Evolutionary conservation across 768 basidiomycete species (phyloP).

Genomic region (Brasilioporus rufonigricans): DNA sequence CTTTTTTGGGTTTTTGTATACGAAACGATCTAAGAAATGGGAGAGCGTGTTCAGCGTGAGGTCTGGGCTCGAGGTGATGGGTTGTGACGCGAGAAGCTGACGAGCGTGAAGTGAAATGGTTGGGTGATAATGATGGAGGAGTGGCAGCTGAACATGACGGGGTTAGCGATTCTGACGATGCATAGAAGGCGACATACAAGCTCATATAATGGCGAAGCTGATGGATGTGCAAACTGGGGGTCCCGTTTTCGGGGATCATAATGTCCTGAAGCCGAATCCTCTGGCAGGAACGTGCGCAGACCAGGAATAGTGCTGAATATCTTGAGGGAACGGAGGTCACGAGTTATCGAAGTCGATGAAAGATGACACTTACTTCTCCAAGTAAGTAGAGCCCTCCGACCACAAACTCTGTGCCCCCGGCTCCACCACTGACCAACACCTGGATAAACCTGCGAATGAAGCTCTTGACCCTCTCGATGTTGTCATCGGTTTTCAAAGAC

Average conservation of each 20-base stretch:
- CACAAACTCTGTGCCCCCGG: constrained; percentile 81
- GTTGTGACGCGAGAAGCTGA: constrained; percentile 70
- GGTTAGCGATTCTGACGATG: not conserved
- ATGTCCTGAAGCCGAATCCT: constrained; percentile 26
- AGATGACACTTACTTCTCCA: constrained; percentile 65
- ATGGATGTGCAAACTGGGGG: constrained; percentile 81
- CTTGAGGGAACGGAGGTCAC: constrained; percentile 27
- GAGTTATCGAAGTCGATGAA: not conserved
- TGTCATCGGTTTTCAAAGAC: constrained; percentile 69
- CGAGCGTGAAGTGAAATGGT: constrained; percentile 82
- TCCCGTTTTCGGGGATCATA: constrained; percentile 93
- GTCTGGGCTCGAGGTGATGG: constrained; percentile 81
- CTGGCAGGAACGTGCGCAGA: constrained; percentile 44
- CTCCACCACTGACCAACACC: constrained; percentile 64
- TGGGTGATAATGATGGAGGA: constrained; percentile 88
- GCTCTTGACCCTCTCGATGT: constrained; percentile 65
- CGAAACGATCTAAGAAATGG: constrained; percentile 95
- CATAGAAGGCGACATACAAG: constrained; percentile 51
- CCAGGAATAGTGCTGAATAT: constrained; percentile 49
- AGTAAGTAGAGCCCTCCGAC: constrained; percentile 86
- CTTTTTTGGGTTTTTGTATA: constrained; percentile 95
- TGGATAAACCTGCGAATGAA: constrained; percentile 84
- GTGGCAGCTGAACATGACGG: constrained; percentile 54
- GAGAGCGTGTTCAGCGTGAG: constrained; percentile 90
- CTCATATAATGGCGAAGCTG: constrained; percentile 83